These are phyloP conservation scores for Fusarium verrucosum DNA, from an alignment of 2,329 filamentous ascomycete genomes.

Conservation along the genomic window DNA sequence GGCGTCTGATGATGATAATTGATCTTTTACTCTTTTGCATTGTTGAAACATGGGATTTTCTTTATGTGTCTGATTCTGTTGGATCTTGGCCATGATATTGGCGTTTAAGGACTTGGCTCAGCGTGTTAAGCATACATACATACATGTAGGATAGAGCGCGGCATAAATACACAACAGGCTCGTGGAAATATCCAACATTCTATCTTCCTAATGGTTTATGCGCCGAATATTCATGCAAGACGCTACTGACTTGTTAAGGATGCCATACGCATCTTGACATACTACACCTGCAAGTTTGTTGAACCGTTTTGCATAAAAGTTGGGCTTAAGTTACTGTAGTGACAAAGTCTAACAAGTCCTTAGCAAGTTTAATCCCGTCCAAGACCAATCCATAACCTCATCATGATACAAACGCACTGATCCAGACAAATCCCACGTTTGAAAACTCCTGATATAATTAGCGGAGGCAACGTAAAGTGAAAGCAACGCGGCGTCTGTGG, in stretches of 20 bases:
- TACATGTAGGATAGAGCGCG: slow-evolving; percentile 3
- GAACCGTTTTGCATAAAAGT: neutral
- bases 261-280: neutral
- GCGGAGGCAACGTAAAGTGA: neutral
- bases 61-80: neutral
- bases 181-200: neutral
- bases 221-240: neutral
- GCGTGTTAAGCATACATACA: slow-evolving; percentile 2
- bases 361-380: neutral
- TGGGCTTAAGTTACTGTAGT: neutral
- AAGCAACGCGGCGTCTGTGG: neutral
- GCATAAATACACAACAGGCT: neutral
- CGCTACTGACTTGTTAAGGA: fast-evolving
- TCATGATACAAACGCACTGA: slow-evolving; percentile 6
- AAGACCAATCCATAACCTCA: slow-evolving; percentile 2
- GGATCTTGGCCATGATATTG: slow-evolving; percentile 1
- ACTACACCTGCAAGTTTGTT: too few species aligned
- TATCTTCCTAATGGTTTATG: neutral
- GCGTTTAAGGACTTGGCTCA: slow-evolving; percentile 22
- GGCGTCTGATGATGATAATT: slow-evolving; percentile 40
- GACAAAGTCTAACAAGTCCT: slow-evolving; percentile 8
- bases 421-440: slow-evolving; percentile 6
- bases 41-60: neutral
- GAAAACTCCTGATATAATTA: slow-evolving; percentile 28
- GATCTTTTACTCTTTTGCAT: slow-evolving; percentile 9